Percentiles rank a stretch among this genome's conserved stretches.
Evolutionary conservation across 805 yeast genomes (phyloP).

Genomic region (Ogataea angusta): DNA sequence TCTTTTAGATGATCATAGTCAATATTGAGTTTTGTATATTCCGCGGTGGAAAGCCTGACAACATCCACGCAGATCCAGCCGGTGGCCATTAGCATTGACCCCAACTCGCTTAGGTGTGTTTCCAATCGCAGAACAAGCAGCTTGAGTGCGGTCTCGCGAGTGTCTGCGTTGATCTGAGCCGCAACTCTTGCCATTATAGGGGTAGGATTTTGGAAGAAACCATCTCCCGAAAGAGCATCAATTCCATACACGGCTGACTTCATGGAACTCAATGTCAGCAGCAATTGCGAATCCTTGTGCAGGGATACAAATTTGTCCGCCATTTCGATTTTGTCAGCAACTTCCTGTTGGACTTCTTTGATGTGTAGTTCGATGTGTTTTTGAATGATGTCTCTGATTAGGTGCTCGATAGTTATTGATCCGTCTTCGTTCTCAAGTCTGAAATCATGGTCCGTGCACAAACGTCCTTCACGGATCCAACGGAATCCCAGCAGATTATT

Average conservation of each 20-base stretch:
- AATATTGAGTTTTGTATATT: slow-evolving; percentile 40
- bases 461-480: slow-evolving; percentile 59
- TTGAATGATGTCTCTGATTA: slow-evolving; percentile 38
- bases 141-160: slow-evolving; percentile 27
- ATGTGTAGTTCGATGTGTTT: slow-evolving; percentile 40
- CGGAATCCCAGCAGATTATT: slow-evolving; percentile 47
- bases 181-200: slow-evolving; percentile 36
- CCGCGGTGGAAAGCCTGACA: slow-evolving; percentile 47
- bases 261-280: slow-evolving; percentile 28
- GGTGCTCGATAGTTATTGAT: slow-evolving; percentile 34
- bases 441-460: slow-evolving; percentile 21
- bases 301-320: slow-evolving; percentile 30
- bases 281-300: slow-evolving; percentile 24
- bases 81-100: slow-evolving; percentile 55
- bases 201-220: slow-evolving; percentile 45
- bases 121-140: slow-evolving; percentile 48
- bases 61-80: slow-evolving; percentile 67
- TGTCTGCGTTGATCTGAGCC: slow-evolving; percentile 30
- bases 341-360: slow-evolving; percentile 30
- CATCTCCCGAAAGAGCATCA: slow-evolving; percentile 38
- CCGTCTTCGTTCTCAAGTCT: slow-evolving; percentile 35
- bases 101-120: slow-evolving; percentile 47
- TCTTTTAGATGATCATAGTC: slow-evolving; percentile 29
- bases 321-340: slow-evolving; percentile 27
- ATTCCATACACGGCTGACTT: slow-evolving; percentile 31